These are phyloP conservation scores for Cucurbita ficifolia DNA, from an alignment of 306 rosid genomes.

Conservation along the genomic window DNA sequence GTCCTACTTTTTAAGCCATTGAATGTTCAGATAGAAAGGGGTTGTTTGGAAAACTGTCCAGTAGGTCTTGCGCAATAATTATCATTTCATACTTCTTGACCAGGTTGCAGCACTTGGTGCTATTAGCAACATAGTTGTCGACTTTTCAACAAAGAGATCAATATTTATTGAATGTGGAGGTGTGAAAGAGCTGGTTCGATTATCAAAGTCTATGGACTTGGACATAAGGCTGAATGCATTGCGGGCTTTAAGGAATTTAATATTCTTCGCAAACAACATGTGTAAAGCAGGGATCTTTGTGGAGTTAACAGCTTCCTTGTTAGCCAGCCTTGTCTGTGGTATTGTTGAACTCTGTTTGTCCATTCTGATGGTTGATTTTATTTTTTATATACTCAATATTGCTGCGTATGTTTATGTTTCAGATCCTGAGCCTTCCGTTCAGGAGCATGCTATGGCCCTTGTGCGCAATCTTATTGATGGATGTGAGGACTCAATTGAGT, in stretches of 20 bases:
- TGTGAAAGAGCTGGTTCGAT: slow-evolving; percentile 58
- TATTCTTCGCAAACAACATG: slow-evolving; percentile 62
- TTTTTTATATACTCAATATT: background rate
- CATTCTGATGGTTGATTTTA: background rate
- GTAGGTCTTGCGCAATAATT: background rate
- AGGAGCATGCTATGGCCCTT: slow-evolving; percentile 75
- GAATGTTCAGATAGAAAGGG: background rate
- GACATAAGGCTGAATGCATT: slow-evolving; percentile 59
- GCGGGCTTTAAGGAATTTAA: slow-evolving; percentile 77
- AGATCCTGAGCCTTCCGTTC: slow-evolving; percentile 82
- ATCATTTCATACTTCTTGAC: slow-evolving; percentile 16
- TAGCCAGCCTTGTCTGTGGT: slow-evolving; percentile 79
- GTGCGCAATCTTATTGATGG: slow-evolving; percentile 89
- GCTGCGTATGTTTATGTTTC: slow-evolving; percentile 20
- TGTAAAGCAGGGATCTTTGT: slow-evolving; percentile 44
- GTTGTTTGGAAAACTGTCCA: background rate
- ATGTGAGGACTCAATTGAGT: slow-evolving; percentile 43
- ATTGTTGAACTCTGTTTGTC: slow-evolving; percentile 7
- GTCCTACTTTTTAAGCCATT: background rate
- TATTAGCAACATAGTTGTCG: slow-evolving; percentile 68
- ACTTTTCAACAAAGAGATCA: slow-evolving; percentile 44
- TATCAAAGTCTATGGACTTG: slow-evolving; percentile 80
- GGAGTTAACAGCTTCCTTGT: slow-evolving; percentile 59
- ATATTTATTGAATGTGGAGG: slow-evolving; percentile 64
- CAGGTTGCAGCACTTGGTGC: slow-evolving; percentile 90